Conservation (phyloP, 1,139 yeast genomes). For the Suhomyces yuchorum region DNA sequence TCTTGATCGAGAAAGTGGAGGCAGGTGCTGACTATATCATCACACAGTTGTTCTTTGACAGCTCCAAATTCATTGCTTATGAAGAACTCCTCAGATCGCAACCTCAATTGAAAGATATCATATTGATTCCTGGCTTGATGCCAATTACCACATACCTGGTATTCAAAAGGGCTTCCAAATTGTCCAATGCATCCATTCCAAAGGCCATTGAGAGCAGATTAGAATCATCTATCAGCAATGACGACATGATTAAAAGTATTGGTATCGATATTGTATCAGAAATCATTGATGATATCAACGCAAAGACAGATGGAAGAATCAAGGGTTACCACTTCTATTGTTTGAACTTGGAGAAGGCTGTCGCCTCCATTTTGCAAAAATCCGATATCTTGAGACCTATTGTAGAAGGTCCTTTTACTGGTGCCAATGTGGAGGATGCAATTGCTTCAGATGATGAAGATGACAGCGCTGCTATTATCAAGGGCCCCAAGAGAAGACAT, state of each 20-base stretch:
- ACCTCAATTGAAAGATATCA: conserved; percentile 46
- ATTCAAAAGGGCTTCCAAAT: conserved; percentile 83
- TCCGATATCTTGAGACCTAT: conserved; percentile 50
- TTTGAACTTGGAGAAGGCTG: conserved; percentile 84
- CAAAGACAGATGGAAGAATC: conserved; percentile 55
- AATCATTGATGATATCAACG: conserved; percentile 59
- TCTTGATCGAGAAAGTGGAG: conserved; percentile 56
- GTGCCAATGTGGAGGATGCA: conserved; percentile 31
- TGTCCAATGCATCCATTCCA: conserved; percentile 91
- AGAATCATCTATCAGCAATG: conserved; percentile 67
- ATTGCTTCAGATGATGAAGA: conserved; percentile 34
- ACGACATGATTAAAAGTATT: conserved; percentile 76
- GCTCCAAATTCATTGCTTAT: conserved; percentile 42
- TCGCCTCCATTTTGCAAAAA: conserved; percentile 76
- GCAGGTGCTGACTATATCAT: conserved; percentile 52
- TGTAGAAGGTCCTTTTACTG: conserved; percentile 20
- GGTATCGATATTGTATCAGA: conserved; percentile 77
- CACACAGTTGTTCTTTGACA: conserved; percentile 50
- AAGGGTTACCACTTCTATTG: conserved; percentile 91
- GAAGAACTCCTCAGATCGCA: conserved; percentile 35
- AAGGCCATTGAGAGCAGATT: conserved; percentile 39
- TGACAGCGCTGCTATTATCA: conserved; percentile 3
- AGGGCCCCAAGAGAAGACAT: conserved; percentile 36
- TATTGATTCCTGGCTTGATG: conserved; percentile 90
- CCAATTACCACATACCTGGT: conserved; percentile 91